These are phyloP conservation scores for Fusarium xylarioides DNA, from an alignment of 2,329 filamentous ascomycete genomes.

Conservation along the genomic window DNA sequence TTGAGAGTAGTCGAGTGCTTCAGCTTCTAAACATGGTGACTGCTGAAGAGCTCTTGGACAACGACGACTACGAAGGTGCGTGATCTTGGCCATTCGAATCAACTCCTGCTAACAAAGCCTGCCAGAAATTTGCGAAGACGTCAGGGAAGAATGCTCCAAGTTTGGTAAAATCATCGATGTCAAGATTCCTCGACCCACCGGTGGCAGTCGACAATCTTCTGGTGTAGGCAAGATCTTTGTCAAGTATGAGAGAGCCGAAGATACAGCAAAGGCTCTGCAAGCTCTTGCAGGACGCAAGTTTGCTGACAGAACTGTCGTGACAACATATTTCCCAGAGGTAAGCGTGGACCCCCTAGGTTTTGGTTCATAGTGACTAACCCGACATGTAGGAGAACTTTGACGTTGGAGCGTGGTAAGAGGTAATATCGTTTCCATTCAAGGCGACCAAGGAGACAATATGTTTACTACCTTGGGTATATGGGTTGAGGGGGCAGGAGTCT, in stretches of 20 bases:
- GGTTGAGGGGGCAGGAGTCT: conserved; percentile 28
- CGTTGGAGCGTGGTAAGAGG: conserved; percentile 79
- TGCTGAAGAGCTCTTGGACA: conserved; percentile 90
- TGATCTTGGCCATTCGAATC: neutral
- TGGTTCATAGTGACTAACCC: conserved; percentile 44
- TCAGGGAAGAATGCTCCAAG: conserved; percentile 91
- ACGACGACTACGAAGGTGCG: conserved; percentile 93
- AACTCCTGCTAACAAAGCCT: conserved; percentile 46
- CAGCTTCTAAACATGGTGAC: conserved; percentile 99
- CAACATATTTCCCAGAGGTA: conserved; percentile 95
- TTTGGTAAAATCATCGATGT: conserved; percentile 86
- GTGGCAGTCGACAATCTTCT: conserved; percentile 82
- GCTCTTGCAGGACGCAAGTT: conserved; percentile 96
- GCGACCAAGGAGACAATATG: neutral
- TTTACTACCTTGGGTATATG: conserved; percentile 30
- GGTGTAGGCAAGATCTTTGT: conserved; percentile 98
- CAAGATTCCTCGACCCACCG: conserved; percentile 89
- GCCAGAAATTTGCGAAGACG: conserved; percentile 94
- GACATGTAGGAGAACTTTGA: conserved; percentile 87
- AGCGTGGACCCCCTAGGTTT: conserved; percentile 31
- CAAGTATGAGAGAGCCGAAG: conserved; percentile 84
- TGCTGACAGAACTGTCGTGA: conserved; percentile 93
- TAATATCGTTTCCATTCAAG: conserved; percentile 16
- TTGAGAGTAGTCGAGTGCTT: conserved; percentile 84
- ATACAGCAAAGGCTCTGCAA: conserved; percentile 83